phyloP scores from a whole-genome alignment of 2,329 filamentous ascomycete genomes.

The Ustulina deusta region DNA sequence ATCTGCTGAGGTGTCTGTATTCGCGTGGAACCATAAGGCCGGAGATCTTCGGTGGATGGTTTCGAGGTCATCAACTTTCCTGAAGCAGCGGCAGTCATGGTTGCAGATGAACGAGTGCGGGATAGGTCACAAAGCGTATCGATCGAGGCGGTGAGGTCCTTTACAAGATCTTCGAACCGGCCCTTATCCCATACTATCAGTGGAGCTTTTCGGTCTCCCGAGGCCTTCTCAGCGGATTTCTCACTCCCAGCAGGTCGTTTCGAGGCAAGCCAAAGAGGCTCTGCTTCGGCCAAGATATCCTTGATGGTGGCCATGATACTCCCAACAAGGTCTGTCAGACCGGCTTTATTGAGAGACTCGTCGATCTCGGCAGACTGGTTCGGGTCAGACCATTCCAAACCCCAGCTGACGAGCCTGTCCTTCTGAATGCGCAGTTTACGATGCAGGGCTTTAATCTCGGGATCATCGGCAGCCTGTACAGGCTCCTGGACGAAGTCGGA shows the following conservation, averaged over 20 bases:
- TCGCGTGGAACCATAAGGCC: conserved; percentile 69
- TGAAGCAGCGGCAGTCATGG: conserved; percentile 50
- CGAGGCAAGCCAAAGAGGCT: conserved; percentile 75
- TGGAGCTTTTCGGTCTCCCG: conserved; percentile 64
- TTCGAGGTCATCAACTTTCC: conserved; percentile 54
- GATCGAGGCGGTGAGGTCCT: conserved; percentile 80
- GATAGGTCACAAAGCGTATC: conserved; percentile 84
- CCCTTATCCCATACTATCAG: conserved; percentile 75
- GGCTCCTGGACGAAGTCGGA: conserved; percentile 78
- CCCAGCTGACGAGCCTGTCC: conserved; percentile 82
- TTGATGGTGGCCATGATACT: conserved; percentile 86
- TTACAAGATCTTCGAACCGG: conserved; percentile 80
- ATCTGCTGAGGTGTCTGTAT: conserved; percentile 73
- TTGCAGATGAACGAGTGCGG: conserved; percentile 67
- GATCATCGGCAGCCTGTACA: conserved; percentile 71
- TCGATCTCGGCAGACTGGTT: conserved; percentile 77
- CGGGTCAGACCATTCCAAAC: conserved; percentile 82
- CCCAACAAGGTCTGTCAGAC: conserved; percentile 79
- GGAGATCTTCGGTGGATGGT: conserved; percentile 58
- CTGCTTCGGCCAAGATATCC: conserved; percentile 80
- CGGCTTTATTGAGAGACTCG: conserved; percentile 76
- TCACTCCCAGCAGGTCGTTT: conserved; percentile 58
- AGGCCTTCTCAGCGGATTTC: conserved; percentile 54
- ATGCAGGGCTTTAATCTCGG: conserved; percentile 77
- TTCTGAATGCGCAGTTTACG: conserved; percentile 84